These are phyloP conservation scores for Acer yangbiense DNA, from an alignment of 345 rosid species.

Conservation along the genomic window DNA sequence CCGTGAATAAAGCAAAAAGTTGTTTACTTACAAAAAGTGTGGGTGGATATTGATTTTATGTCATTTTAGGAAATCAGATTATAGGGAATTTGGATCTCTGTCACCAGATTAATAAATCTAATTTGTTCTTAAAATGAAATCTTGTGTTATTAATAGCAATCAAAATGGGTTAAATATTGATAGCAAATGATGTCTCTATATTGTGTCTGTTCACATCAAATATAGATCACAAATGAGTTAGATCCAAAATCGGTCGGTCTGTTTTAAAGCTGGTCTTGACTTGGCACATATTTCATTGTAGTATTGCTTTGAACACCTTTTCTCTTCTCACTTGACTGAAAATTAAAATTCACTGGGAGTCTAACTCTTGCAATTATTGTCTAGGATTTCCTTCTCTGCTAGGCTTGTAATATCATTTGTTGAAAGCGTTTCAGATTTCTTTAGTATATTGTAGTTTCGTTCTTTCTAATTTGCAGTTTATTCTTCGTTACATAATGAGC, in stretches of 20 bases:
- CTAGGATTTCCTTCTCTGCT: constrained; percentile 2
- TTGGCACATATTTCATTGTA: not conserved
- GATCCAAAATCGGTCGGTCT: too few relatives aligned
- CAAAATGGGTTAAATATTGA: not conserved
- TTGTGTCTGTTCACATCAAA: not conserved
- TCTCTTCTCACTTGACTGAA: not conserved
- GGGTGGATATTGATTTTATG: not conserved
- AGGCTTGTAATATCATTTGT: not conserved
- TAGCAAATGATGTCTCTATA: not conserved
- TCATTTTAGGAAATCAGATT: not conserved
- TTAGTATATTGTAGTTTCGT: not conserved
- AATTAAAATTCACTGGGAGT: not conserved
- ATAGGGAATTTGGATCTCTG: not conserved
- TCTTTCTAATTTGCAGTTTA: not conserved
- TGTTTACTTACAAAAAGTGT: not conserved
- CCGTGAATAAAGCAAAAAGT: too few relatives aligned
- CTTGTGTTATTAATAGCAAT: not conserved
- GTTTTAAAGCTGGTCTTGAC: not conserved
- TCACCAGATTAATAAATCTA: not conserved
- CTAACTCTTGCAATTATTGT: not conserved
- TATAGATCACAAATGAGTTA: not conserved
- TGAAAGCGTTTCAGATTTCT: not conserved
- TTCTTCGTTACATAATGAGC: constrained; percentile 13
- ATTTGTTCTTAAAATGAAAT: not conserved
- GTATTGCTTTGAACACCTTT: constrained; percentile 5